phyloP scores from a whole-genome alignment of 176 grass and related monocot genomes.

The Tuctoria greenei region DNA sequence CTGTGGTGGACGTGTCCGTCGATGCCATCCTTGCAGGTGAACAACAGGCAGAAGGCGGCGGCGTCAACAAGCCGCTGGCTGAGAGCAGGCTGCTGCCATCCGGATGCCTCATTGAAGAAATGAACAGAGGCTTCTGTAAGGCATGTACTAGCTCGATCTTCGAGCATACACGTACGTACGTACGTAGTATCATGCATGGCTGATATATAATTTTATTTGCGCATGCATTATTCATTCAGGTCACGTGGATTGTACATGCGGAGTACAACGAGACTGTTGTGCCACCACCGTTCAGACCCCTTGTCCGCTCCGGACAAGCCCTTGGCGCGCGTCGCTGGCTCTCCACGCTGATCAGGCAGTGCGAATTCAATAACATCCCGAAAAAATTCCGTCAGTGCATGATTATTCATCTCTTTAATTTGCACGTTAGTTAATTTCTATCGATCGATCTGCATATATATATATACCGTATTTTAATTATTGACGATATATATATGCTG shows the following conservation, averaged over 20 bases:
- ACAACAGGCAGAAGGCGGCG: not conserved
- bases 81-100: constrained; percentile 31
- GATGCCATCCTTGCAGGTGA: not conserved
- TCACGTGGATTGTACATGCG: constrained; percentile 49
- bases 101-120: constrained; percentile 41
- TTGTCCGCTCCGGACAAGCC: constrained; percentile 40
- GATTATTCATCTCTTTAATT: not conserved
- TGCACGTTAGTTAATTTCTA: too few relatives aligned
- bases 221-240: not conserved
- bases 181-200: too few relatives aligned
- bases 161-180: too few relatives aligned
- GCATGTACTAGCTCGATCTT: too few relatives aligned
- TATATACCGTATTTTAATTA: too few relatives aligned
- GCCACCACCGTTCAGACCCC: not conserved
- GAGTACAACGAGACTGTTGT: constrained; percentile 22
- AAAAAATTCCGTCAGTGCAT: not conserved
- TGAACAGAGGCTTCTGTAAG: constrained; percentile 33
- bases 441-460: too few relatives aligned
- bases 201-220: too few relatives aligned
- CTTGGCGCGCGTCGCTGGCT: constrained; percentile 41
- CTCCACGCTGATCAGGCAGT: constrained; percentile 24
- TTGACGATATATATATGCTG: too few relatives aligned
- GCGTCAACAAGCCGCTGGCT: not conserved
- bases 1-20: constrained; percentile 61
- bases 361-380: constrained; percentile 15